These are phyloP conservation scores for Tetradesmus obliquus DNA, from an alignment of 139 green algal species.

Conservation along the genomic window DNA sequence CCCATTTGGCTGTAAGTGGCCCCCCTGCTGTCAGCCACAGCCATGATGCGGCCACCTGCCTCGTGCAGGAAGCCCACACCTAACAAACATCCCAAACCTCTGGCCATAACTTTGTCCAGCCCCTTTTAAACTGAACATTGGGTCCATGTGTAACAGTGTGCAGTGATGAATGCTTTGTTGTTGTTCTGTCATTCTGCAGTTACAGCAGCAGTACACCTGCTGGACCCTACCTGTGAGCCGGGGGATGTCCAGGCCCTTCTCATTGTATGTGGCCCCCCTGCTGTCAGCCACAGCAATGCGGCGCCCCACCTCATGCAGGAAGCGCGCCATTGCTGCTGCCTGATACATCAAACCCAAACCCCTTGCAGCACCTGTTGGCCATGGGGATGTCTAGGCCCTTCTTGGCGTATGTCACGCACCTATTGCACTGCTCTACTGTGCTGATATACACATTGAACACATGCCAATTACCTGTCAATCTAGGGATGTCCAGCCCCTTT, in stretches of 20 bases:
- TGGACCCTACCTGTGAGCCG: not conserved
- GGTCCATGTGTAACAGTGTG: not conserved
- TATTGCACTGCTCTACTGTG: too few species aligned
- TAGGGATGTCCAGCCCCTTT: slow-evolving; percentile 77
- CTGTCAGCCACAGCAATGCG: slow-evolving; percentile 82
- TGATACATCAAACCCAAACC: slow-evolving; percentile 88
- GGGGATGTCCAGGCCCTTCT: slow-evolving; percentile 79
- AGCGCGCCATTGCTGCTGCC: slow-evolving; percentile 45
- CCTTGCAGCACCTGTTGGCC: slow-evolving; percentile 58
- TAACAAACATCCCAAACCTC: slow-evolving; percentile 94
- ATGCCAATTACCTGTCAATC: slow-evolving; percentile 6
- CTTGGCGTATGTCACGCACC: too few species aligned
- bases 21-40: slow-evolving; percentile 78
- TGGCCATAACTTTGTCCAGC: slow-evolving; percentile 45
- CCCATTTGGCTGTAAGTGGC: slow-evolving; percentile 78
- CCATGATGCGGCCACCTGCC: slow-evolving; percentile 77
- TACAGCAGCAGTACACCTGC: not conserved
- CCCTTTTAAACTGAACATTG: too few species aligned
- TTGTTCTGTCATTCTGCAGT: not conserved
- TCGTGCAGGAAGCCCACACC: slow-evolving; percentile 69
- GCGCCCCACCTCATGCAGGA: slow-evolving; percentile 73
- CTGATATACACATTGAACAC: too few species aligned
- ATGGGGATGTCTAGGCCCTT: too few species aligned
- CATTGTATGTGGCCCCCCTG: slow-evolving; percentile 73
- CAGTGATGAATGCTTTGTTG: not conserved